Evolutionary conservation across 371 early-diverging fungal genomes (phyloP).

Genomic region (Mucor piriformis): DNA sequence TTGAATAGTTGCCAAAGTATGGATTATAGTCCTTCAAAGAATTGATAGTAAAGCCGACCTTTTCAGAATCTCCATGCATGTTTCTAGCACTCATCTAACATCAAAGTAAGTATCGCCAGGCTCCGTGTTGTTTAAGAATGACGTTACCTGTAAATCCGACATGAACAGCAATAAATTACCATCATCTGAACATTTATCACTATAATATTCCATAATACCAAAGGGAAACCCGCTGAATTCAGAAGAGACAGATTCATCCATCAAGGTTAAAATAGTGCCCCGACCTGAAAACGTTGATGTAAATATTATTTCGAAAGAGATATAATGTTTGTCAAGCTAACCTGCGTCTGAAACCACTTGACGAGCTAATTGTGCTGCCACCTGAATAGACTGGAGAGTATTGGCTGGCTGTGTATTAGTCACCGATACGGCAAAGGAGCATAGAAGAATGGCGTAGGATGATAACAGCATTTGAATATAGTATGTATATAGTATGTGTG

Average conservation of each 20-base stretch:
- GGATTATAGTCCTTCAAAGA: slow-evolving; percentile 40
- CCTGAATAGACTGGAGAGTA: slow-evolving; percentile 19
- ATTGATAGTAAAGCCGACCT: slow-evolving; percentile 37
- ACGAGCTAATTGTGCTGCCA: slow-evolving; percentile 32
- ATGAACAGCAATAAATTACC: slow-evolving; percentile 54
- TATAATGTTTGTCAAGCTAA: no score
- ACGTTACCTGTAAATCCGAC: slow-evolving; percentile 49
- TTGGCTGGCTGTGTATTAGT: background rate
- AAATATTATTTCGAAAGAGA: no score
- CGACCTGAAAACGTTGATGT: background rate
- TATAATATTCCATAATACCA: slow-evolving; percentile 59
- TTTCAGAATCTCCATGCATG: slow-evolving; percentile 25
- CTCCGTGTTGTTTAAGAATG: no score
- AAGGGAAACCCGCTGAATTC: slow-evolving; percentile 56
- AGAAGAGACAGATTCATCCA: slow-evolving; percentile 47
- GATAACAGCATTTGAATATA: background rate
- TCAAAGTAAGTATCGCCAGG: no score
- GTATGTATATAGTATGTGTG: background rate
- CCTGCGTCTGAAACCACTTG: slow-evolving; percentile 34
- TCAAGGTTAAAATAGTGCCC: slow-evolving; percentile 19
- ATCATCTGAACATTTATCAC: slow-evolving; percentile 41
- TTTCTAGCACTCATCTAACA: slow-evolving; percentile 46
- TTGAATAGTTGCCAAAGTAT: slow-evolving; percentile 19
- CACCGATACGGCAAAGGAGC: background rate
- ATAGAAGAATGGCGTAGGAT: background rate